phyloP scores from a whole-genome alignment of 139 green algal genomes.

The Pleodorina starrii region DNA sequence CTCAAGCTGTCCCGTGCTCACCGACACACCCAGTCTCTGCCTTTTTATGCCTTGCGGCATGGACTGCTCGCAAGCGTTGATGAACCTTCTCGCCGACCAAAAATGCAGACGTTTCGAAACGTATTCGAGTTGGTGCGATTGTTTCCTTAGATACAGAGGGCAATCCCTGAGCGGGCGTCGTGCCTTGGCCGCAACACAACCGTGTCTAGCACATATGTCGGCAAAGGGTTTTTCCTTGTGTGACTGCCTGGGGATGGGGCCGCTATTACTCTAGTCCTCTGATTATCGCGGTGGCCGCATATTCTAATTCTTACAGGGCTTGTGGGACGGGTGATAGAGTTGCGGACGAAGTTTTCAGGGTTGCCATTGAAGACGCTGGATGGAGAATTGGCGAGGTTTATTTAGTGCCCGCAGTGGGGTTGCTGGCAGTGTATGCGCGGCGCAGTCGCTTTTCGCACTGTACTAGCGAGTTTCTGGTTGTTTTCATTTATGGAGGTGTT shows the following conservation, averaged over 20 bases:
- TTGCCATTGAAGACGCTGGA: neutral
- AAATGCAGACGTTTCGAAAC: too few species aligned
- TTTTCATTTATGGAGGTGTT: neutral
- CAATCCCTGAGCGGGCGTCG: neutral
- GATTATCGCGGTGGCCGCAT: neutral
- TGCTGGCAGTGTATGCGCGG: neutral
- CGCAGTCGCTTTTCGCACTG: neutral
- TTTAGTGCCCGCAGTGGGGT: neutral
- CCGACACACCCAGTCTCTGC: neutral
- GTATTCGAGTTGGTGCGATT: neutral
- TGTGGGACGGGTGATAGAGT: neutral
- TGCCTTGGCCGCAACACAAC: constrained; percentile 13
- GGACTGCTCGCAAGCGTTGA: neutral
- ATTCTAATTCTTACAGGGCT: neutral
- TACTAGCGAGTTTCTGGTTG: neutral
- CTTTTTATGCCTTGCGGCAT: constrained; percentile 13
- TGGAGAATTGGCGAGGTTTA: neutral
- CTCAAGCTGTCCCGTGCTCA: constrained; percentile 2
- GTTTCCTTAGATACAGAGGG: neutral
- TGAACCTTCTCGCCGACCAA: neutral
- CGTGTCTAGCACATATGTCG: neutral
- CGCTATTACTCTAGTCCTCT: neutral
- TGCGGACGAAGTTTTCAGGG: neutral
- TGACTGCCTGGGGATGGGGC: neutral
- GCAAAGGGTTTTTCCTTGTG: constrained; percentile 8